Percentiles rank a stretch among this genome's conserved stretches.
phyloP scores from a whole-genome alignment of 768 basidiomycete species.

The Hericium alpestre region DNA sequence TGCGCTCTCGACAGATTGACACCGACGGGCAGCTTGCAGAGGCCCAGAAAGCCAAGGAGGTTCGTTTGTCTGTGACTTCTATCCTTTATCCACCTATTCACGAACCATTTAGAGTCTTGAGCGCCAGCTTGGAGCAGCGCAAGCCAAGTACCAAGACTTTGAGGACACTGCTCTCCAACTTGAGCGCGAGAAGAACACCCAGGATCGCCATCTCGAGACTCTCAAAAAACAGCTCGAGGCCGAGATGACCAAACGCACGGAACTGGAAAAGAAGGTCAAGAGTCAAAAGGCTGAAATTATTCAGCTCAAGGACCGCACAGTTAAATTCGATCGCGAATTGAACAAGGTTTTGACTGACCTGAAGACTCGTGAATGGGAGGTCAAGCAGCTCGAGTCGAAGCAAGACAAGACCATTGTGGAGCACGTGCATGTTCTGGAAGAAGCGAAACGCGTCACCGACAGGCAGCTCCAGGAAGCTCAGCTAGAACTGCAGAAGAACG shows the following conservation, averaged over 20 bases:
- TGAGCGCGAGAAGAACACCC: slow-evolving; percentile 70
- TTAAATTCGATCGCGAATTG: slow-evolving; percentile 69
- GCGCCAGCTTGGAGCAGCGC: slow-evolving; percentile 60
- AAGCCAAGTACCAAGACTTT: slow-evolving; percentile 71
- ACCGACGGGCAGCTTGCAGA: slow-evolving; percentile 55
- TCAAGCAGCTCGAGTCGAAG: slow-evolving; percentile 73
- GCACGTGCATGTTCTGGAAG: slow-evolving; percentile 91
- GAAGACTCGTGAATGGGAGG: slow-evolving; percentile 74
- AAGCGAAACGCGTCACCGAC: slow-evolving; percentile 91
- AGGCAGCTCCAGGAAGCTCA: slow-evolving; percentile 79
- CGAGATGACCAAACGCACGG: slow-evolving; percentile 61
- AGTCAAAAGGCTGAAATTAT: slow-evolving; percentile 61
- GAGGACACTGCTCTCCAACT: slow-evolving; percentile 82
- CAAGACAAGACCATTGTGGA: slow-evolving; percentile 99
- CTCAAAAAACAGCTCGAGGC: slow-evolving; percentile 61
- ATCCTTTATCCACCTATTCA: slow-evolving; percentile 1
- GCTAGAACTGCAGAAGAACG: slow-evolving; percentile 63
- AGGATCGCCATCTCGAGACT: slow-evolving; percentile 62
- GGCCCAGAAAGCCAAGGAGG: slow-evolving; percentile 62
- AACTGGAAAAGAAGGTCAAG: slow-evolving; percentile 57
- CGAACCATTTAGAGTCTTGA: slow-evolving; percentile 49
- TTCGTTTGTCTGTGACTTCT: slow-evolving; percentile 22
- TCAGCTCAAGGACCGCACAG: slow-evolving; percentile 55
- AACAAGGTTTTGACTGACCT: slow-evolving; percentile 74
- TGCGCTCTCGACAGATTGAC: slow-evolving; percentile 62